Evolutionary conservation across 23 red algal species (phyloP), one percentile per base, ranked within the genome.

Genomic region (Gracilaria gracilis): DNA sequence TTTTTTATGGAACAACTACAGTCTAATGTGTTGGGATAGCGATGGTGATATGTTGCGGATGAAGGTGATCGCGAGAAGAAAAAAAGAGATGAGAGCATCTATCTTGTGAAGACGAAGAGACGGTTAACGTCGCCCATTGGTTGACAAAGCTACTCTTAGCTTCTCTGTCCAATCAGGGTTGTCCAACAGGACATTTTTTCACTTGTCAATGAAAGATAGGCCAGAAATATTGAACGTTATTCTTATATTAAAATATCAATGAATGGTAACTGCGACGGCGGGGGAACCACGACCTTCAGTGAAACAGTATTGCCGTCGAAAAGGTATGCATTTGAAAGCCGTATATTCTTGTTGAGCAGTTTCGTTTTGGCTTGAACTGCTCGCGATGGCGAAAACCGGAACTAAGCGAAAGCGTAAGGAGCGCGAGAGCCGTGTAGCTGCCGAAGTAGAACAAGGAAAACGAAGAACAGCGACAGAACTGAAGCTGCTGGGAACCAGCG

Each of bases 381-480:
- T 13, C 58, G 40, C 19, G 2, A 90, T 90, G 87, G 87, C 40
- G 2, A 90, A 35, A 49, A 74, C 87, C 17, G 87, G 55, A 51
- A 90, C 87, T 21, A 90, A 81, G 59, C 87, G 87, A 19, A 90
- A 90, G 62, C 71, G 87, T 0, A 61, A 57, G 28, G 87, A 90
- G 39, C 87, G 87, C 21, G 57, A 75, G 57, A 81, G 59, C 46
- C 87, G 87, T 28, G 39, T 38, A 23, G 87, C 87, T 5, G 73
- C 47, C 4, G 87, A 70, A 9, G 54, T 90, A 7, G 87, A 90
- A 48, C 33, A 90, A 15, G 73, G 55, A 25, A 61, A 75, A 19
- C 35, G 57, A 21, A 20, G 9, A 34, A 34, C 35, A 32, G 87
- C 73, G 29, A 69, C 44, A n/a, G 87, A 90, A 50, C 72, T 40